Conservation (phyloP, 139 green algal genomes). For the Edaphochlamys debaryana region DNA sequence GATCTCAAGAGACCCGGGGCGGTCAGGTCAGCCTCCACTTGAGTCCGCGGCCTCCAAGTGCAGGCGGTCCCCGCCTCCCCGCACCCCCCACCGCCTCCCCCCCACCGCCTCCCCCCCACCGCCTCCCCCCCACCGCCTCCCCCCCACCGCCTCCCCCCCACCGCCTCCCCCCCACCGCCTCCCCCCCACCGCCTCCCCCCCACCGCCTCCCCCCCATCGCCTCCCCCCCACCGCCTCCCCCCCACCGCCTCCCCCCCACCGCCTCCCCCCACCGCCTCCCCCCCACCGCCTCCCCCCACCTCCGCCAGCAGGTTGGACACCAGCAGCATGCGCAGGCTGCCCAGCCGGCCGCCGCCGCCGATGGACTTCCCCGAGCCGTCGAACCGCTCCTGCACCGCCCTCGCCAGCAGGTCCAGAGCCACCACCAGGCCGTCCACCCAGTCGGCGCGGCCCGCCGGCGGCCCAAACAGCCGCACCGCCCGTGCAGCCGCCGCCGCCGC, state of each 20-base stretch:
- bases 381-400: background rate
- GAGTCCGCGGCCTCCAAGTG: no score
- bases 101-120: no score
- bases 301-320: constrained; percentile 30
- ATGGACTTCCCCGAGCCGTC: background rate
- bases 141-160: no score
- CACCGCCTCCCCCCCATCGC: no score
- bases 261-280: background rate
- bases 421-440: constrained; percentile 27
- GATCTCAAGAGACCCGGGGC: no score
- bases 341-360: constrained; percentile 13
- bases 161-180: no score
- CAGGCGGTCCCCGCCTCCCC: no score
- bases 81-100: no score
- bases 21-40: no score
- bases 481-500: background rate
- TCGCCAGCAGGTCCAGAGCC: constrained; percentile 23
- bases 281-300: background rate
- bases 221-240: no score
- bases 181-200: no score
- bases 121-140: background rate
- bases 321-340: background rate
- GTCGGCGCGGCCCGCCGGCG: background rate
- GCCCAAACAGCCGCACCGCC: constrained; percentile 15
- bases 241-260: background rate